Conservation (phyloP, 2,329 filamentous ascomycete genomes). For the Phoma herbarum region DNA sequence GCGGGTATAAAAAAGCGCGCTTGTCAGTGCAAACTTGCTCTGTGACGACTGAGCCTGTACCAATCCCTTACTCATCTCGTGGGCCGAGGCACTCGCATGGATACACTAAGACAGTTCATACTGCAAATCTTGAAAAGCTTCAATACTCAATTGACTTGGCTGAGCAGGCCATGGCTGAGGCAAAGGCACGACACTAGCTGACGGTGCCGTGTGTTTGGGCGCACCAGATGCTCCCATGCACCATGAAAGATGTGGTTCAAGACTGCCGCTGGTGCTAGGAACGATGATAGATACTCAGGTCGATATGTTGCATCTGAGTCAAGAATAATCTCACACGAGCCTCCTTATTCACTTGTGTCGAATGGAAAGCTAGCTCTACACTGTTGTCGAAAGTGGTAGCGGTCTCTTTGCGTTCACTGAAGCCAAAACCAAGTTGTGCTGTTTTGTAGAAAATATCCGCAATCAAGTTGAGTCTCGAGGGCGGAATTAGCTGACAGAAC, state of each 20-base stretch:
- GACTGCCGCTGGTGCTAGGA: neutral
- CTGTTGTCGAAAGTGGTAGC: slow-evolving; percentile 63
- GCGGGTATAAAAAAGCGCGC: neutral
- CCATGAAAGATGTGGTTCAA: slow-evolving; percentile 55
- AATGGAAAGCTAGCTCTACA: slow-evolving; percentile 53
- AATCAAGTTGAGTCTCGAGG: slow-evolving; percentile 59
- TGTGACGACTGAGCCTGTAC: neutral
- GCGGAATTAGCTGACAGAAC: slow-evolving; percentile 51
- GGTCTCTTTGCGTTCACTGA: too few relatives aligned
- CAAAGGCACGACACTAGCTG: slow-evolving; percentile 37
- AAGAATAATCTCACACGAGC: slow-evolving; percentile 63
- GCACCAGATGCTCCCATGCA: slow-evolving; percentile 45
- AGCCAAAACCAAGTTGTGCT: slow-evolving; percentile 58
- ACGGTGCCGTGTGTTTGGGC: slow-evolving; percentile 50
- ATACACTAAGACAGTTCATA: neutral
- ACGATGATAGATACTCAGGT: slow-evolving; percentile 50
- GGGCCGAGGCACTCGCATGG: neutral
- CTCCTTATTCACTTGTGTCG: slow-evolving; percentile 55
- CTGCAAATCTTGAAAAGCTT: neutral
- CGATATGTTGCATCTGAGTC: slow-evolving; percentile 62
- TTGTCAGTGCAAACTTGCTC: neutral
- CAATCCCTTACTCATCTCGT: neutral
- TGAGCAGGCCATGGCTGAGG: neutral
- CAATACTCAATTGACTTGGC: neutral
- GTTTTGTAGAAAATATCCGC: slow-evolving; percentile 57